Evolutionary conservation across 768 basidiomycete species (phyloP), one percentile per base, ranked within the genome.

Genomic region (Jaapia argillacea): DNA sequence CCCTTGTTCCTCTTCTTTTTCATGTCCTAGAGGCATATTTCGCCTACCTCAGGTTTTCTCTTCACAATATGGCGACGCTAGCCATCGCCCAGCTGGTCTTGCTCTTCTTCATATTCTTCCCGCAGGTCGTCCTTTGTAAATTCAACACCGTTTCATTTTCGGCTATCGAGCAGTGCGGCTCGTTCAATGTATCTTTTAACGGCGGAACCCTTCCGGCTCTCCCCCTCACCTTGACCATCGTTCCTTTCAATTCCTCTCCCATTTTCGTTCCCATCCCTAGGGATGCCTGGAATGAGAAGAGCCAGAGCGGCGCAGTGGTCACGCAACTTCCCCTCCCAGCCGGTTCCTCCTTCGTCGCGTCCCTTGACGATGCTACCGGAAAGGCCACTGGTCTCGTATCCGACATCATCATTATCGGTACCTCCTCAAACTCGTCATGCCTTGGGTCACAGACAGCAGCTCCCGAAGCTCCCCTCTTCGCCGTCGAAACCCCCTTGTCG

Each of bases 171-270:
- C 75, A 81, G 55, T 81, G 79, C 59, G 68, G 65, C 47, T 65
- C 67, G 13, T 68, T 78, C 45, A 58, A 57, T 26, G 58, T 79
- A 38, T 54, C 59, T 22, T 72, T 79, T 48, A 50, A 53, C 16
- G 71, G 72, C n/a, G 60, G 65, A 40, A 51, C 56, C 41, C 49
- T 58, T 24, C 61, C 59, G 41, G 51, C 61, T 10, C 56, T 65
- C 41, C 74, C 72, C 20, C 61, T 67, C 42, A 60, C 63, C 14
- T 62, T 81, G 44, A 69, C 69, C 26, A 55, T 83, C 53, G 49
- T 81, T 47, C 78, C 79, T 40, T 60, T 78, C 51, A 68, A 70
- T 49, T 67, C 66, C n/a, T 63, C 64, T 1, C 73, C 75, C 1
- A 55, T 76, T 36, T 60, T 61, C 33, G 65, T 81, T 42, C 60